Conservation (phyloP, 2,329 filamentous ascomycete species). For the Acephala macrosclerotiorum region DNA sequence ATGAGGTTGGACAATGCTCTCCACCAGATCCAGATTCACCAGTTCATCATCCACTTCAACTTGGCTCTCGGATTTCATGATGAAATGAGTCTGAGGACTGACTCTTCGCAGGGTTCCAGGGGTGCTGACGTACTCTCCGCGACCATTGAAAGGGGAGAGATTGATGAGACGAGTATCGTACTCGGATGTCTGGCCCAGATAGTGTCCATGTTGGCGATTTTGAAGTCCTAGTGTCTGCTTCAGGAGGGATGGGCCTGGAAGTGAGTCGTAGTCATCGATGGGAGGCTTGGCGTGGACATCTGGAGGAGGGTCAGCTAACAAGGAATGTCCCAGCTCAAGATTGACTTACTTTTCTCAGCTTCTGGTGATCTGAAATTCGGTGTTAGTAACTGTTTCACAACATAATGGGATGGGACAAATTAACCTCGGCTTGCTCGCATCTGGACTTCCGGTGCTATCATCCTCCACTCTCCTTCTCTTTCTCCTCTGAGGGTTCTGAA, state of each 20-base stretch:
- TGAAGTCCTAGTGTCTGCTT: constrained; percentile 77
- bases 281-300: constrained; percentile 31
- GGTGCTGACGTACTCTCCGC: constrained; percentile 77
- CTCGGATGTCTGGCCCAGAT: constrained; percentile 81
- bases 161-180: constrained; percentile 84
- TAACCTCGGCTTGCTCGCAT: constrained; percentile 35
- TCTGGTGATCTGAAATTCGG: constrained; percentile 33
- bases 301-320: constrained; percentile 17
- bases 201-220: constrained; percentile 77
- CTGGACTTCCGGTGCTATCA: constrained; percentile 32
- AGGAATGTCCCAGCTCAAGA: neutral
- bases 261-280: constrained; percentile 59
- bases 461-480: constrained; percentile 76
- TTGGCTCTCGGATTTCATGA: constrained; percentile 76
- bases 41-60: constrained; percentile 54
- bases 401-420: constrained; percentile 2
- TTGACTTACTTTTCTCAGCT: constrained; percentile 28
- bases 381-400: constrained; percentile 9
- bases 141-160: constrained; percentile 78
- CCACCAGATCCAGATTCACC: constrained; percentile 40
- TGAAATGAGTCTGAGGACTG: constrained; percentile 77
- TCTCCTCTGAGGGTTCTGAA: constrained; percentile 75
- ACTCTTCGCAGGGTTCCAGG: constrained; percentile 74
- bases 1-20: constrained; percentile 39
- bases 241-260: constrained; percentile 68